Evolutionary conservation across 148 eudicot species (phyloP).

Genomic region (Dysphania ambrosioides): DNA sequence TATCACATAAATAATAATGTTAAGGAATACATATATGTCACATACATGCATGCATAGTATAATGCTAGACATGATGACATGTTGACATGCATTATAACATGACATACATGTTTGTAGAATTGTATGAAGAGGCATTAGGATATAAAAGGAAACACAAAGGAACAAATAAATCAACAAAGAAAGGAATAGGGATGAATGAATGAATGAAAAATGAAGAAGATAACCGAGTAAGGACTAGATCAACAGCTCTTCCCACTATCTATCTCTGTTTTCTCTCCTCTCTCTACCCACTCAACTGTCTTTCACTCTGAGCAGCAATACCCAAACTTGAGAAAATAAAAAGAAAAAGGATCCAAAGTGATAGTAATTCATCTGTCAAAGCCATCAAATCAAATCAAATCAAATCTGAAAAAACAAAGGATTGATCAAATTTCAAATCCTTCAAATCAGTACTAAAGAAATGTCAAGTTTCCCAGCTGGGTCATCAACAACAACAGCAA

Average conservation of each 20-base stretch:
- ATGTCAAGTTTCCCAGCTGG: slow-evolving; percentile 54
- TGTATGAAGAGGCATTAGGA: slow-evolving; percentile 1
- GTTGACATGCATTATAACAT: background rate
- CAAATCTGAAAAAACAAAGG: no score
- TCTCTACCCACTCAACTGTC: slow-evolving; percentile 14
- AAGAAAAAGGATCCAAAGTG: slow-evolving; percentile 35
- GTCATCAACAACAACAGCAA: slow-evolving; percentile 15
- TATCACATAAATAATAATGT: background rate
- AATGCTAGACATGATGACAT: background rate
- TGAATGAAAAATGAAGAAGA: no score
- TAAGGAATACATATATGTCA: background rate
- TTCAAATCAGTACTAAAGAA: slow-evolving; percentile 13
- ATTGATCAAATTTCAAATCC: slow-evolving; percentile 24
- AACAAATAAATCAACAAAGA: no score
- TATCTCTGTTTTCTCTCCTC: no score
- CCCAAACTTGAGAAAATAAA: no score
- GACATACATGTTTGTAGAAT: slow-evolving; percentile 18
- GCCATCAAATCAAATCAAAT: slow-evolving; percentile 19
- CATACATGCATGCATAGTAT: background rate
- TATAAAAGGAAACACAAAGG: slow-evolving; percentile 21
- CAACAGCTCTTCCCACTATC: slow-evolving; percentile 18
- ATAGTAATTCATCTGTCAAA: slow-evolving; percentile 40
- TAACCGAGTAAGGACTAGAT: background rate
- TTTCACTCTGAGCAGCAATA: slow-evolving; percentile 24
- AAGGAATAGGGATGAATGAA: background rate